A percentile compares a stretch with the other conserved stretches of the same genome.
Evolutionary conservation across 352 stramenopile species (phyloP).

Genomic region (Pythium dissimile): DNA sequence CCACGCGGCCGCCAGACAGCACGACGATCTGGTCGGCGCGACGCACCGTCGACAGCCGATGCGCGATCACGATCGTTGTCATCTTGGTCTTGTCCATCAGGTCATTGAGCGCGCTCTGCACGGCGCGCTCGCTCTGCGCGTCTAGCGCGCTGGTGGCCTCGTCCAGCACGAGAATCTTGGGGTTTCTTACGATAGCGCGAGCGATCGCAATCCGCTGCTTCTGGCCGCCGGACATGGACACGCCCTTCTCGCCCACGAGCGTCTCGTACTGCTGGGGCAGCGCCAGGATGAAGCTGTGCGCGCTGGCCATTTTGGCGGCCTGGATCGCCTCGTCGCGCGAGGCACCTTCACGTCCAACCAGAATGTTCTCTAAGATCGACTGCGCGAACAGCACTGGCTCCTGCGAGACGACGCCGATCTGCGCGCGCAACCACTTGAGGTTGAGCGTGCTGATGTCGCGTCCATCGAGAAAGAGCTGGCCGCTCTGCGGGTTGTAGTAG

Average conservation of each 20-base stretch:
- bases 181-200: constrained; percentile 31
- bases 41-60: not conserved
- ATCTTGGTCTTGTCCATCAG: no score
- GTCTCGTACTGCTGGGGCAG: no score
- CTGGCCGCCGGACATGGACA: constrained; percentile 45
- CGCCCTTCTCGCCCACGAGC: constrained; percentile 24
- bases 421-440: constrained; percentile 40
- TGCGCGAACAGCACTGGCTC: constrained; percentile 74
- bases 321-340: not conserved
- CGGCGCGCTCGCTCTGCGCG: no score
- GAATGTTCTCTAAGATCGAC: constrained; percentile 78
- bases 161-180: not conserved
- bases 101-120: no score
- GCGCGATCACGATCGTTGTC: not conserved
- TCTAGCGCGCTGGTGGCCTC: not conserved
- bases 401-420: constrained; percentile 55
- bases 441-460: constrained; percentile 52
- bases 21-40: no score
- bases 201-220: constrained; percentile 90
- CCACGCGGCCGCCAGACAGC: not conserved
- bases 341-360: constrained; percentile 1
- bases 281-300: no score
- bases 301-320: constrained; percentile 16
- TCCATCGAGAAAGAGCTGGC: constrained; percentile 64
- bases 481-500: constrained; percentile 76